Percentiles rank a stretch among this genome's conserved stretches.
Evolutionary conservation across 371 early-diverging fungal species (phyloP).

Genomic region (Phascolomyces articulosus): DNA sequence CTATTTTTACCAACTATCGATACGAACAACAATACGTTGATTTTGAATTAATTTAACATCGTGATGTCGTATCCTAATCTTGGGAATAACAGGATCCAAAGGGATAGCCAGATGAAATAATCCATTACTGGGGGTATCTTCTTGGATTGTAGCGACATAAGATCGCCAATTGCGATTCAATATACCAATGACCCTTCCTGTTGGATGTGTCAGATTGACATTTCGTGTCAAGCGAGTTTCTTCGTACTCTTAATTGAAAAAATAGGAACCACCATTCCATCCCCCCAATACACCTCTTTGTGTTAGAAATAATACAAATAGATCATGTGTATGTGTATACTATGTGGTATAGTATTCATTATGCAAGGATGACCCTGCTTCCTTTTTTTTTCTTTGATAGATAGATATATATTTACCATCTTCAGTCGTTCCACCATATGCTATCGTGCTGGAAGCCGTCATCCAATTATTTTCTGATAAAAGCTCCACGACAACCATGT

Average conservation of each 20-base stretch:
- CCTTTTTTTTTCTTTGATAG: background rate
- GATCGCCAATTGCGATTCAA: constrained; percentile 89
- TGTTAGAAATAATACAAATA: background rate
- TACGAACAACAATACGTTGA: constrained; percentile 86
- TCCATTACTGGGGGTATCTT: constrained; percentile 60
- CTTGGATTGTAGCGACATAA: constrained; percentile 86
- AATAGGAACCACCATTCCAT: too few species aligned
- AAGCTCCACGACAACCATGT: constrained; percentile 79
- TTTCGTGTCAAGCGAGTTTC: constrained; percentile 8
- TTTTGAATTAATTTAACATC: constrained; percentile 70
- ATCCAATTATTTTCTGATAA: constrained; percentile 69
- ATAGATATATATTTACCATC: too few species aligned
- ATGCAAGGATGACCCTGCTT: background rate
- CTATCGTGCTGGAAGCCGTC: constrained; percentile 52
- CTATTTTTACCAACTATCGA: constrained; percentile 78
- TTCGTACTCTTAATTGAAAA: constrained; percentile 16
- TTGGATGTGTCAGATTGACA: constrained; percentile 34
- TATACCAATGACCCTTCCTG: constrained; percentile 81
- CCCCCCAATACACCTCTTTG: too few species aligned
- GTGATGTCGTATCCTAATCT: constrained; percentile 88
- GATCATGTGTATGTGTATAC: background rate
- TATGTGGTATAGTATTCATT: background rate
- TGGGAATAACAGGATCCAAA: constrained; percentile 83
- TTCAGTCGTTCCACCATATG: constrained; percentile 51
- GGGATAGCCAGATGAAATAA: constrained; percentile 79